Evolutionary conservation across 768 basidiomycete species (phyloP), one percentile per base, ranked within the genome.

Genomic region (Leccinum disarticulatum): DNA sequence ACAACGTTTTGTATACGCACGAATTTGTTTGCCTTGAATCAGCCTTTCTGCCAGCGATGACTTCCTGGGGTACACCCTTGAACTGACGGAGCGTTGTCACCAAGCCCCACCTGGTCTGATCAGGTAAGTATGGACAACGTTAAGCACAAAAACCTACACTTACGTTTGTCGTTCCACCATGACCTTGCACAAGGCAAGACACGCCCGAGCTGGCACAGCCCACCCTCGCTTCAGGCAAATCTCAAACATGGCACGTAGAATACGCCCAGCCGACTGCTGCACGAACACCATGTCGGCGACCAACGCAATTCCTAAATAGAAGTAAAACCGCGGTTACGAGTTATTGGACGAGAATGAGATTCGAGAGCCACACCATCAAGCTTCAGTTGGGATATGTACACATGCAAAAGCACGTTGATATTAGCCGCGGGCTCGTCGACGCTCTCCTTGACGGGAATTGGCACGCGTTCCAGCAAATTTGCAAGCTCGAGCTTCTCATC

Each of bases 1-100:
- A 9, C 36, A 46, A 52, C 33, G 2, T 13, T 19, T 59, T 13
- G 49, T 15, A 14, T 19, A 81, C 87, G 69, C 68, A 92, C 90
- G 80, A 98, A 98, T n/a, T 82, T 98, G 96, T 73, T 98, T 98
- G 15, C 92, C 89, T 74, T n/a, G n/a, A n/a, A n/a, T 98, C 96
- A 0, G 95, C 95, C 68, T 95, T 94, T 28, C 91, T 78, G n/a
- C n/a, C n/a, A n/a, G n/a, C n/a, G 52, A 95, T 78, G 35, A 96
- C 87, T 51, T 96, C 93, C 19, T 81, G 72, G 0, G 94, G 95
- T 0, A 96, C 87, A 64, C 90, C 88, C 72, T 89, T 93, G 81
- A 98, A 98, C 71, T 99, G 97, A 38, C 97, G 84, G 38, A 98
- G 81, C 8, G 96, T 95, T 0, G 95, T 95, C 95, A 98, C 98